phyloP scores from a whole-genome alignment of 1,284 basidiomycete genomes.

The Rhizoctonia solani region DNA sequence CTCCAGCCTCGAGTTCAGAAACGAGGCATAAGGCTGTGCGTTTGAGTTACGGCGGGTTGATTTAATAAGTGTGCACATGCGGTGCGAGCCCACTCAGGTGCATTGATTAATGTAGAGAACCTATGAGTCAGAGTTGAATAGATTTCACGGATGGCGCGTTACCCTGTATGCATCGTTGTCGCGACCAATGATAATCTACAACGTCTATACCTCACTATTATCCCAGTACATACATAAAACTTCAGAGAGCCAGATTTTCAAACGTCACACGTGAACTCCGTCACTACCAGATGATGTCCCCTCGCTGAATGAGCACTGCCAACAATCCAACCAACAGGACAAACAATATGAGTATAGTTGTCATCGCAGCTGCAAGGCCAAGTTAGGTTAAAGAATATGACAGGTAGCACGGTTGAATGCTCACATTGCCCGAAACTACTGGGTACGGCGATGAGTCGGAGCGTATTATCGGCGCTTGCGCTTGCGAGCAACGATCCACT shows the following conservation, averaged over 20 bases:
- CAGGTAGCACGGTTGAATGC: slow-evolving; percentile 28
- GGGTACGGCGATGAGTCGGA: slow-evolving; percentile 82
- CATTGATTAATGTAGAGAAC: too few species aligned
- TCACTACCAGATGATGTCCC: slow-evolving; percentile 17
- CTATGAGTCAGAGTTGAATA: too few species aligned
- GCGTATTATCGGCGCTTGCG: slow-evolving; percentile 88
- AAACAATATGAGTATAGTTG: slow-evolving; percentile 41
- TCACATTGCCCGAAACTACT: slow-evolving; percentile 46
- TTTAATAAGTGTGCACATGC: too few species aligned
- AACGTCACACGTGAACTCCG: not conserved
- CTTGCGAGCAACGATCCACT: slow-evolving; percentile 82
- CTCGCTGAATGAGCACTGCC: slow-evolving; percentile 23
- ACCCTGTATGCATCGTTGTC: too few species aligned
- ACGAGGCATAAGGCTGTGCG: too few species aligned
- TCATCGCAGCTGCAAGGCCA: slow-evolving; percentile 49
- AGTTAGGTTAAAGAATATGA: not conserved
- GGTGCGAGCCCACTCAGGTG: too few species aligned
- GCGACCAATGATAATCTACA: not conserved
- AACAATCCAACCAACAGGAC: slow-evolving; percentile 32
- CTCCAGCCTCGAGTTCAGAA: too few species aligned
- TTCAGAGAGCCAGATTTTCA: not conserved
- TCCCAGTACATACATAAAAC: not conserved
- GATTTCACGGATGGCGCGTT: too few species aligned
- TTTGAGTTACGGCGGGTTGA: too few species aligned
- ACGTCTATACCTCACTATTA: not conserved